Conservation (phyloP, 352 stramenopile species). For the Pythium grandisporangium region DNA sequence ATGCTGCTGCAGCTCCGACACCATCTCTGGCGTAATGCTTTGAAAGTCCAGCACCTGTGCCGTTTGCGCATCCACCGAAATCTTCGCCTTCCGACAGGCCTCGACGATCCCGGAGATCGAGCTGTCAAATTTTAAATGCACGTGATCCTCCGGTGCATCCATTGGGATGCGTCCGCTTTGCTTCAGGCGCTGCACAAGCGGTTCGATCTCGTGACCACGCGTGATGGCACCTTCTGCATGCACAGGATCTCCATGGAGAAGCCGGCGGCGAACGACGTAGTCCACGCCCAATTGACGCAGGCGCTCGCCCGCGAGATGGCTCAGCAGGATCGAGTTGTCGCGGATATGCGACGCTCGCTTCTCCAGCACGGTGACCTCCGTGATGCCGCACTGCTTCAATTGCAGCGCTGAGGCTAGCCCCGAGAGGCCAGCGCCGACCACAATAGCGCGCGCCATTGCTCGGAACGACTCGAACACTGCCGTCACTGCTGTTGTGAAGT, state of each 20-base stretch:
- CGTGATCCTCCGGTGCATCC: conserved; percentile 10
- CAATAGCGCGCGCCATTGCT: conserved; percentile 10
- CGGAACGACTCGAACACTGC: no score
- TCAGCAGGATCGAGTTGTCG: conserved; percentile 14
- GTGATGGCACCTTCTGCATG: conserved; percentile 12
- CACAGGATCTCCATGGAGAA: neutral
- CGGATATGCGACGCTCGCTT: conserved; percentile 10
- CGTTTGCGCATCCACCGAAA: conserved; percentile 5
- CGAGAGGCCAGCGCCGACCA: conserved; percentile 16
- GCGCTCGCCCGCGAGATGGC: conserved; percentile 8
- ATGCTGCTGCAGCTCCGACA: conserved; percentile 11
- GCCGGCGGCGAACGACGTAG: neutral
- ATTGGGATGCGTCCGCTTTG: conserved; percentile 3
- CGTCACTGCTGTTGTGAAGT: no score
- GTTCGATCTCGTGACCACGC: conserved; percentile 11
- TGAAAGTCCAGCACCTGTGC: conserved; percentile 4
- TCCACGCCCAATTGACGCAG: conserved; percentile 14
- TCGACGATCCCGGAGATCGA: conserved; percentile 4
- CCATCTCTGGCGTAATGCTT: conserved; percentile 9
- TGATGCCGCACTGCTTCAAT: conserved; percentile 10
- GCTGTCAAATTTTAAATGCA: conserved; percentile 9
- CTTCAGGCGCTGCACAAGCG: conserved; percentile 11
- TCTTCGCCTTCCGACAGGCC: conserved; percentile 3
- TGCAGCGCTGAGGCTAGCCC: conserved; percentile 14
- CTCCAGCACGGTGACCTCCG: conserved; percentile 12